Evolutionary conservation across 352 stramenopile genomes (phyloP), one percentile per base, ranked within the genome.

Genomic region (Phytophthora sansomeana): DNA sequence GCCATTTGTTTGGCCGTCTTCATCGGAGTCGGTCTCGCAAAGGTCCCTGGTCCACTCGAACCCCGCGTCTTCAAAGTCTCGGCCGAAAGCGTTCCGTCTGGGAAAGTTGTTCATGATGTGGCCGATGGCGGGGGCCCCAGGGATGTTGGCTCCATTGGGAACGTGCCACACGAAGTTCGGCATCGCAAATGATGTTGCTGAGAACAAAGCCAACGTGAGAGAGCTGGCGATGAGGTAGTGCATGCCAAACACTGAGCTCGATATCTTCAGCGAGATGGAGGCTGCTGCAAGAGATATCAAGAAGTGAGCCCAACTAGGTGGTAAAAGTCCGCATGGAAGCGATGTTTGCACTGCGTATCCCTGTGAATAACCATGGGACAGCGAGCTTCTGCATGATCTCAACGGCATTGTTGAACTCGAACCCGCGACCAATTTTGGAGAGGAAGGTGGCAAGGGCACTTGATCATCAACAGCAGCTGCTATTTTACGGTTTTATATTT

Each of bases 1-100:
- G 41, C 87, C 85, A 63, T 95, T 95, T 9, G 81, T 92, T 26
- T 81, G 70, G 6, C 87, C 85, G 48, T 95, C 87, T 28, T 75
- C 66, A 42, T 93, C 85, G 26, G 69, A 85, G 57, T 93, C 85
- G 8, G 60, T 36, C 49, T 91, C 16, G 49, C 83, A 91, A 3
- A 91, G 52, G 7, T 67, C 63, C 8, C 44, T 59, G 17, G 71
- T 75, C 71, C 71, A 80, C 30, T 57, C 29, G 6, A 44, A 11
- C 7, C 61, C 71, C 4, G 65, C 72, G 5, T 44, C 26, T 10
- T 49, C 43, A 26, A 81, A 86, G 24, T 71, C 79, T 10, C 57
- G 33, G 19, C 77, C 77, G 60, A 88, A 88, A 1, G 38, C 32
- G 19, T 75, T 78, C 30, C 42, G 54, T 19, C 26, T 14, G 14